Evolutionary conservation across 1,284 basidiomycete genomes (phyloP), one percentile per base, ranked within the genome.

Genomic region (Lentinus polychrous): DNA sequence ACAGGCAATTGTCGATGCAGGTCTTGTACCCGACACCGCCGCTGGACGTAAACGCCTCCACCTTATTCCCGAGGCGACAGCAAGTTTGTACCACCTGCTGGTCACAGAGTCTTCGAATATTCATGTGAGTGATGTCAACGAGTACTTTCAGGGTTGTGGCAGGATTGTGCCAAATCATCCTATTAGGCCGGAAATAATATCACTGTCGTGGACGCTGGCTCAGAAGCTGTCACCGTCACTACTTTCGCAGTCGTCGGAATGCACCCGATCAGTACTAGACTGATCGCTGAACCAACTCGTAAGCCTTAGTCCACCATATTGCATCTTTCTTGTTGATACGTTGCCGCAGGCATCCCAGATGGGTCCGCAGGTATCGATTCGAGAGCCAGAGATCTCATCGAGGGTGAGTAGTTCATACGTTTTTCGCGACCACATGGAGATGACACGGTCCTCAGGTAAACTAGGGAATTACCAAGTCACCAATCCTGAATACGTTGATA

Each of bases 61-160:
- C 10, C 71, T 77, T 14, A 70, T 76, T 1, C 74, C 74, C 1
- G 75, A 77, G 53, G 75, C 75, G 14, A 74, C 76, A 55, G 75
- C 75, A 1, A 72, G 71, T 57, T 54, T 45, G 8, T 22, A 42
- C 23, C 23, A 42, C 22, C 35, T 27, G 4, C 31, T 24, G 12
- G 38, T 8, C 5, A 36, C 22, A 10, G 27, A 27, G 10, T 4
- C 27, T 5, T 27, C 27, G 5, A 27, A 27, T 10, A 27, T 27
- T 10, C 5, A 27, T 27, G 27, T 27, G 27, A 27, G 27, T 27
- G 15, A 15, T 37, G 18, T 14, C 36, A 15, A 6, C 22, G 14
- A 10, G 8, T 40, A 10, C 38, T 11, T 10, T 27, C 27, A 27
- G 5, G 27, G 27, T 27, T 27, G 27, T 27, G 27, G 27, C 38